phyloP scores from a whole-genome alignment of 257 asterid genomes.

The Solanum ossicruentum region DNA sequence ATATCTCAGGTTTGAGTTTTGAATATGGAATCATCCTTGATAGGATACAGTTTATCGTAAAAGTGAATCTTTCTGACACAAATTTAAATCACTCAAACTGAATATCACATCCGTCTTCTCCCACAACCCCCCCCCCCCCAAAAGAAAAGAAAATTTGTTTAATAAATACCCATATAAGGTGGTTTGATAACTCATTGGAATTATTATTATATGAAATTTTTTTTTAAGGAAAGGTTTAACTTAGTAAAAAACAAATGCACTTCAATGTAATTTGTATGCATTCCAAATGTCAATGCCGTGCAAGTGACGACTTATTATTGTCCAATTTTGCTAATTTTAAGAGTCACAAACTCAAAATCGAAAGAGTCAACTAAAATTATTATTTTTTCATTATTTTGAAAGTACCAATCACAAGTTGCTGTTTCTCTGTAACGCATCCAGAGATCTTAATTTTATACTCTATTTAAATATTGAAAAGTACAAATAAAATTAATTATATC shows the following conservation, averaged over 20 bases:
- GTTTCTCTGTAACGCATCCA: not conserved
- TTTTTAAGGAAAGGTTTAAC: too few species aligned
- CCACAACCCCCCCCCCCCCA: too few species aligned
- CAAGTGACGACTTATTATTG: not conserved
- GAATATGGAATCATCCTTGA: too few species aligned
- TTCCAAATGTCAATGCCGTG: not conserved
- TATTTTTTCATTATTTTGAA: not conserved
- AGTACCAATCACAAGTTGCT: not conserved
- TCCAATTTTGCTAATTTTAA: not conserved
- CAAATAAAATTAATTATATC: not conserved
- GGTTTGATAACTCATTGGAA: not conserved
- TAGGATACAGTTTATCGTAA: rapidly evolving
- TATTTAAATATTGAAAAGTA: not conserved
- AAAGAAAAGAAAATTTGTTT: too few species aligned
- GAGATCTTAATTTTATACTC: not conserved
- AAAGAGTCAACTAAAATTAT: not conserved
- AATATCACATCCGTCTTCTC: too few species aligned
- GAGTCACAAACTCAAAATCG: not conserved
- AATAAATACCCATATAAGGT: not conserved
- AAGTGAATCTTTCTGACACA: too few species aligned
- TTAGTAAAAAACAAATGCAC: not conserved
- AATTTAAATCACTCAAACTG: too few species aligned
- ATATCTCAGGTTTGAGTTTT: too few species aligned
- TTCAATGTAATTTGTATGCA: not conserved
- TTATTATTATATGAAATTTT: too few species aligned